A percentile compares a stretch with the other conserved stretches of the same genome.
These are phyloP conservation scores for Fragaria vesca DNA, from an alignment of 306 rosid genomes.

Conservation along the genomic window DNA sequence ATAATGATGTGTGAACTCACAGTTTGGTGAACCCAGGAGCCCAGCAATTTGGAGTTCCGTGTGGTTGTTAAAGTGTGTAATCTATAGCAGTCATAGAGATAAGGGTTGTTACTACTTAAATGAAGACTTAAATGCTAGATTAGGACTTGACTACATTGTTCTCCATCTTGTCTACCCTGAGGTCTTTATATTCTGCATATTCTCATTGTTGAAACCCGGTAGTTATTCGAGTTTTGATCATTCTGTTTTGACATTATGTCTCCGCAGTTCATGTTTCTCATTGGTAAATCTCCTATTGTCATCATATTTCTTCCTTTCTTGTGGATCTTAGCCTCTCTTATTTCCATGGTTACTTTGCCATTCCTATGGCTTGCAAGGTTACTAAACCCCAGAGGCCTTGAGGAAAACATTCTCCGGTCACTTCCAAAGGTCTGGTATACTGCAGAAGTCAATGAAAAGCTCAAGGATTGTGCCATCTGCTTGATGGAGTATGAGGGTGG, in stretches of 20 bases:
- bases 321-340: not conserved
- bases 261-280: not conserved
- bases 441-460: not conserved
- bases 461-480: conserved; percentile 29
- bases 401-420: not conserved
- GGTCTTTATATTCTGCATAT: not conserved
- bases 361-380: conserved; percentile 10
- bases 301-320: not conserved
- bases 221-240: not conserved
- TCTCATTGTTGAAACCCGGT: not conserved
- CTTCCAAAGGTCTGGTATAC: conserved; percentile 10
- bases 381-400: conserved; percentile 1
- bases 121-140: conserved; percentile 4
- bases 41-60: not conserved
- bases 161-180: not conserved
- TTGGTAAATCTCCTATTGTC: not conserved
- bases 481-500: conserved; percentile 31
- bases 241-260: conserved; percentile 5
- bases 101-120: not conserved
- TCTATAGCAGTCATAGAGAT: not conserved
- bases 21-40: not conserved
- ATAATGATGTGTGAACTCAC: conserved; percentile 3
- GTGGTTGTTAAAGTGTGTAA: not conserved
- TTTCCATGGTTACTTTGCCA: not conserved
- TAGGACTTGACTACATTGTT: not conserved